These are phyloP conservation scores for Chlorella vulgaris DNA, from an alignment of 139 green algal species.

Conservation along the genomic window DNA sequence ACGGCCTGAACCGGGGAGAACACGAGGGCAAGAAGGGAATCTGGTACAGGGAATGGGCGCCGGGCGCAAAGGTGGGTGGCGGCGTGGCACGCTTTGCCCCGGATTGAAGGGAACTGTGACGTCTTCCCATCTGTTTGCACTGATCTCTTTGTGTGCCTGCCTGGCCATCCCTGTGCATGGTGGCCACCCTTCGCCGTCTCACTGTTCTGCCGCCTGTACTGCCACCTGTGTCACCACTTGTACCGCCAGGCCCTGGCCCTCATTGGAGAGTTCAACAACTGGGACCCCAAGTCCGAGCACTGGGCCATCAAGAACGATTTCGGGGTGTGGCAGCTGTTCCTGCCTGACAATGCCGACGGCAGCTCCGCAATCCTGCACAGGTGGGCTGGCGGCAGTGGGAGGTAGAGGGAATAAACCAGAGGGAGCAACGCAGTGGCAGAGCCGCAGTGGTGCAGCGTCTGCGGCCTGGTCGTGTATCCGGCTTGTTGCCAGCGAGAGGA, in stretches of 20 bases:
- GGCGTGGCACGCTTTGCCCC: no score
- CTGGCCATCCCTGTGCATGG: no score
- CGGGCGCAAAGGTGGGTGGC: slow-evolving; percentile 72
- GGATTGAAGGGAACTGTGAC: no score
- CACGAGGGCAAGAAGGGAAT: slow-evolving; percentile 79
- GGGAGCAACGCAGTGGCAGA: background rate
- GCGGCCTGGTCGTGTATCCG: no score
- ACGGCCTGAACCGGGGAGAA: slow-evolving; percentile 86
- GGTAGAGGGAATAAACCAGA: background rate
- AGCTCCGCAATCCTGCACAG: slow-evolving; percentile 77
- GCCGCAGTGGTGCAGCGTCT: no score
- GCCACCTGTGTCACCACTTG: background rate
- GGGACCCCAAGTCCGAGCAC: slow-evolving; percentile 78
- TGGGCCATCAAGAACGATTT: slow-evolving; percentile 90
- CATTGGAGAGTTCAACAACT: slow-evolving; percentile 97
- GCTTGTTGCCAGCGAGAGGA: no score
- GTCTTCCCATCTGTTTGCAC: no score
- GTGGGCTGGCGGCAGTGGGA: slow-evolving; percentile 27
- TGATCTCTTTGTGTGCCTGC: no score
- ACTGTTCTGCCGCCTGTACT: no score
- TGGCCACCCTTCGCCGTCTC: no score
- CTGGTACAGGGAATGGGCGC: slow-evolving; percentile 92
- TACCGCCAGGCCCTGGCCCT: slow-evolving; percentile 71
- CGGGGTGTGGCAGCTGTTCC: slow-evolving; percentile 88
- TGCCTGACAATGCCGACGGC: slow-evolving; percentile 81